Evolutionary conservation across 2,329 filamentous ascomycete species (phyloP).

Genomic region (Emergomyces orientalis): DNA sequence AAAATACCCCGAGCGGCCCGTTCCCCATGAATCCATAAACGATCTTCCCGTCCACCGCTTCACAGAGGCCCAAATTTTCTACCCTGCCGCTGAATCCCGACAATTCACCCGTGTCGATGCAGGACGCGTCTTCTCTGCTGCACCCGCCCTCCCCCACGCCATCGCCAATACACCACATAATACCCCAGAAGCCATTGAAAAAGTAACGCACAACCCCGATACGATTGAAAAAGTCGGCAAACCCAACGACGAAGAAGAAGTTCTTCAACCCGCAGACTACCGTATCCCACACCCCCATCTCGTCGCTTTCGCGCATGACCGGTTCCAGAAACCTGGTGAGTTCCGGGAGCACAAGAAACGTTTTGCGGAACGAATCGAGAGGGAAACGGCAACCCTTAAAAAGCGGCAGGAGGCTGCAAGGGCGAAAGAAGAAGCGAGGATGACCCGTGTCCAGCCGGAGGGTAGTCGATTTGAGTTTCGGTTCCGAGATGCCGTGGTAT

Average conservation of each 20-base stretch:
- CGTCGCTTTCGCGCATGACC: constrained; percentile 41
- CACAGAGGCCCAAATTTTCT: constrained; percentile 49
- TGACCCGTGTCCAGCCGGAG: constrained; percentile 37
- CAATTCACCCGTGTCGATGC: constrained; percentile 58
- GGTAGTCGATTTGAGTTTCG: constrained; percentile 51
- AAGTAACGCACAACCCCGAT: constrained; percentile 23
- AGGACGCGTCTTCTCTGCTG: constrained; percentile 49
- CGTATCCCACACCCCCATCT: constrained; percentile 57
- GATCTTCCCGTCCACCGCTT: constrained; percentile 52
- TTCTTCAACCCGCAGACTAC: constrained; percentile 52
- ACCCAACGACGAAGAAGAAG: constrained; percentile 35
- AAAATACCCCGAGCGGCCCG: constrained; percentile 28
- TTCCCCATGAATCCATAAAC: constrained; percentile 53
- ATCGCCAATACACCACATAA: constrained; percentile 23
- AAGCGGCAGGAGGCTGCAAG: constrained; percentile 32
- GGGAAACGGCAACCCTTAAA: constrained; percentile 31
- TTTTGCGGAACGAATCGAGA: constrained; percentile 37
- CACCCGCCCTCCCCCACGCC: constrained; percentile 28
- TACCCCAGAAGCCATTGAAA: constrained; percentile 25
- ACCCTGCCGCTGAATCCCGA: constrained; percentile 54
- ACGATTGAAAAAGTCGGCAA: constrained; percentile 37
- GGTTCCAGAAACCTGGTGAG: constrained; percentile 28
- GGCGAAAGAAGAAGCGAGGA: constrained; percentile 37
- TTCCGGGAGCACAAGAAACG: constrained; percentile 26
- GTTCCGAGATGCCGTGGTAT: constrained; percentile 47